Evolutionary conservation across 352 stramenopile genomes (phyloP).

Genomic region (Globisporangium nagaii): DNA sequence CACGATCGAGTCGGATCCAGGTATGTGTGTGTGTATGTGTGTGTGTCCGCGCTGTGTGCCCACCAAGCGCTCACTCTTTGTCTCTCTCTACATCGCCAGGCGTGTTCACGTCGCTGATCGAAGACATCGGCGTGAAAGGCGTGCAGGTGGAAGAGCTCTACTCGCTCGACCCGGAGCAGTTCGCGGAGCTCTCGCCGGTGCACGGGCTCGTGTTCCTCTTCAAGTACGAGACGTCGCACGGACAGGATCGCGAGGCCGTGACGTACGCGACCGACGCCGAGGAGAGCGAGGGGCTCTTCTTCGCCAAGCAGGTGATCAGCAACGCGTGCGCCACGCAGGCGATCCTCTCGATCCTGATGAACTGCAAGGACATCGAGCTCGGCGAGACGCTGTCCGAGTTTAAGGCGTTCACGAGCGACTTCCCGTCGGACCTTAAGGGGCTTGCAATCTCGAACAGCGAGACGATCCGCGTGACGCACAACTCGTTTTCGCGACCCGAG

Average conservation of each 20-base stretch:
- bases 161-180: constrained; percentile 85
- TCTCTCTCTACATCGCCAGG: constrained; percentile 20
- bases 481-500: constrained; percentile 75
- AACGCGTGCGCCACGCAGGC: constrained; percentile 97
- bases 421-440: constrained; percentile 77
- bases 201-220: constrained; percentile 97
- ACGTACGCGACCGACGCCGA: constrained; percentile 18
- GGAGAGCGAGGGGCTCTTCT: constrained; percentile 83
- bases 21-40: constrained; percentile 15
- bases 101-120: constrained; percentile 91
- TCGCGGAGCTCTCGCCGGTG: constrained; percentile 63
- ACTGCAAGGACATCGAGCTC: constrained; percentile 64
- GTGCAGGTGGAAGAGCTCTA: constrained; percentile 95
- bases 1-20: constrained; percentile 76
- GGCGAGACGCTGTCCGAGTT: constrained; percentile 66
- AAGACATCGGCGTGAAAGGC: constrained; percentile 90
- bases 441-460: constrained; percentile 86
- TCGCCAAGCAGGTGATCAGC: constrained; percentile 94
- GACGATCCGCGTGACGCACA: constrained; percentile 79
- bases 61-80: background rate
- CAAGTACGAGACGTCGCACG: constrained; percentile 84
- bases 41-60: background rate
- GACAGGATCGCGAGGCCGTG: constrained; percentile 17
- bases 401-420: constrained; percentile 75
- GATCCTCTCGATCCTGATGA: constrained; percentile 96